A percentile compares a stretch with the other conserved stretches of the same genome.
Conservation (phyloP, 2,329 filamentous ascomycete genomes). For the Botrytis porri region DNA sequence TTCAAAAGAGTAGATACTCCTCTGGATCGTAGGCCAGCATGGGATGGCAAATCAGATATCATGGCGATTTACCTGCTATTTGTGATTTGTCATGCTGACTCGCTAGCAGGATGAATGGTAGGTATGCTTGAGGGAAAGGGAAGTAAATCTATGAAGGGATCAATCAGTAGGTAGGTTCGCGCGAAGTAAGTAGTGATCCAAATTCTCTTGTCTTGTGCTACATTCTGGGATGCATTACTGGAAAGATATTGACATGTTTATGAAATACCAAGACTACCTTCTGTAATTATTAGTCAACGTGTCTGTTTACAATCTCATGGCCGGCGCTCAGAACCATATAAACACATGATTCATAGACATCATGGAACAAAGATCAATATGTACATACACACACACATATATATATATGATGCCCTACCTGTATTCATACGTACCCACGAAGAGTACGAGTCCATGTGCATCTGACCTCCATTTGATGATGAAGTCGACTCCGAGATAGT, state of each 20-base stretch:
- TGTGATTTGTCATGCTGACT: background rate
- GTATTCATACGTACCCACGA: background rate
- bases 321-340: background rate
- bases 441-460: background rate
- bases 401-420: background rate
- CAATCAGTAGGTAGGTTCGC: background rate
- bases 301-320: too few species aligned
- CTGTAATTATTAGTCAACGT: background rate
- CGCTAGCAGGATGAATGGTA: background rate
- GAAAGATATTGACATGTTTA: background rate
- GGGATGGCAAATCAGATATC: background rate
- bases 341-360: background rate
- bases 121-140: background rate
- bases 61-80: background rate
- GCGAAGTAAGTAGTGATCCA: background rate
- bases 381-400: background rate
- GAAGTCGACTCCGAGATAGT: background rate
- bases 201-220: background rate
- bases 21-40: background rate
- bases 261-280: background rate
- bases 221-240: background rate
- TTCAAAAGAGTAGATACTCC: background rate
- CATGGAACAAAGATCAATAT: background rate
- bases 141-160: background rate
- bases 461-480: background rate